Conservation (phyloP, 176 grass and related monocot genomes). For the Dendrocalamus sinicus region DNA sequence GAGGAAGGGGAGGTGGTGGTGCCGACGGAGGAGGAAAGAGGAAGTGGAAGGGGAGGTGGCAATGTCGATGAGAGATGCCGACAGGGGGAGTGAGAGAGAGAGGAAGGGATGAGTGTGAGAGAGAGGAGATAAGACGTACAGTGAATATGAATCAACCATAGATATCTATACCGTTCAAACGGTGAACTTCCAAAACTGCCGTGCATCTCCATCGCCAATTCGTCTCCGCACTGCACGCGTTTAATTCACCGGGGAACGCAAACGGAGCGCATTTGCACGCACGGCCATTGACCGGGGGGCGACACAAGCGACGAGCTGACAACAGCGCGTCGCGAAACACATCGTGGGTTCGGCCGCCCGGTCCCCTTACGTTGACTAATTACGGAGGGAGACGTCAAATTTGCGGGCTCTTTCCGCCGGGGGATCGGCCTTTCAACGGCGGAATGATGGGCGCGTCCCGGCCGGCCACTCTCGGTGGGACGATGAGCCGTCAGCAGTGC, state of each 20-base stretch:
- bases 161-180: no score
- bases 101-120: no score
- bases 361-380: not conserved
- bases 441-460: constrained; percentile 37
- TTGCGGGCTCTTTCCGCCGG: not conserved
- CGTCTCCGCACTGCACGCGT: not conserved
- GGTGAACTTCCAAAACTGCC: not conserved
- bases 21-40: no score
- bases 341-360: not conserved
- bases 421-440: constrained; percentile 25
- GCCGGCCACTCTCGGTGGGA: constrained; percentile 3
- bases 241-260: not conserved
- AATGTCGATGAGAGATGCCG: no score
- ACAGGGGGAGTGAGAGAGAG: no score
- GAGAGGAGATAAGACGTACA: no score
- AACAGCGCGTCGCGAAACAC: not conserved
- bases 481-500: not conserved
- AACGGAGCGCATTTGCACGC: not conserved
- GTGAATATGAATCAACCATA: no score
- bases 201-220: not conserved
- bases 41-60: no score
- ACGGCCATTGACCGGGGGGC: not conserved
- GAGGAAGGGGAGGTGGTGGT: no score
- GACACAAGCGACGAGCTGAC: not conserved
- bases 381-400: not conserved